A percentile compares a stretch with the other conserved stretches of the same genome.
Conservation (phyloP, 805 yeast species). For the Geotrichum ghanense region DNA sequence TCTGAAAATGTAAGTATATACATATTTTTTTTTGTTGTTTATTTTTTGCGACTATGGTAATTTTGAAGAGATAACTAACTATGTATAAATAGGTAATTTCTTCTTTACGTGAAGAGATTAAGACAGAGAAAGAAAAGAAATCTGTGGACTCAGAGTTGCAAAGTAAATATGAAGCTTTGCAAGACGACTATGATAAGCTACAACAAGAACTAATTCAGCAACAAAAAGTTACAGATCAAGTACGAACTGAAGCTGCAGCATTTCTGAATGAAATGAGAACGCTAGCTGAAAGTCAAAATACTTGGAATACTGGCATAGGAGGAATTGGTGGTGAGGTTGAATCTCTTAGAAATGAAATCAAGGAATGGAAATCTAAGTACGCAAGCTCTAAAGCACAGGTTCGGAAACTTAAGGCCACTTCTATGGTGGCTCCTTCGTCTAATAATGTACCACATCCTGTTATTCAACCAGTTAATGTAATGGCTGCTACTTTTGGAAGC, state of each 20-base stretch:
- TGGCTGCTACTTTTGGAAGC: background rate
- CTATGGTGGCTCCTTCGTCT: conserved; percentile 6
- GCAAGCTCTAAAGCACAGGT: conserved; percentile 23
- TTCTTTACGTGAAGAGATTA: background rate
- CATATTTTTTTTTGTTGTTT: background rate
- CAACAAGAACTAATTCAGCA: conserved; percentile 17
- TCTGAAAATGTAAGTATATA: background rate
- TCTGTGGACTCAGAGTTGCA: background rate
- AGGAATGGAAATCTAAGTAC: conserved; percentile 26
- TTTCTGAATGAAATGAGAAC: conserved; percentile 29
- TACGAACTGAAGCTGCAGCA: conserved; percentile 26
- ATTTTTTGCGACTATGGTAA: no score
- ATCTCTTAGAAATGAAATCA: conserved; percentile 23
- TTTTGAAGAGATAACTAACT: no score
- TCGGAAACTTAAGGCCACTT: conserved; percentile 15
- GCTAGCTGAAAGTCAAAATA: conserved; percentile 20
- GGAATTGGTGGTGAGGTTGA: conserved; percentile 16
- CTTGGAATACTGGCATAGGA: conserved; percentile 7
- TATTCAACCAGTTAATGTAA: conserved; percentile 8
- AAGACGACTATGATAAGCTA: conserved; percentile 16
- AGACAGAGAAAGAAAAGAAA: background rate
- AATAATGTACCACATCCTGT: background rate
- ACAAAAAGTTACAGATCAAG: conserved; percentile 26
- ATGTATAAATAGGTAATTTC: conserved; percentile 1
- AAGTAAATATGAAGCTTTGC: conserved; percentile 14